Percentiles rank a stretch among this genome's conserved stretches.
Conservation (phyloP, 2,329 filamentous ascomycete species). For the Hymenoscyphus fructigenus region DNA sequence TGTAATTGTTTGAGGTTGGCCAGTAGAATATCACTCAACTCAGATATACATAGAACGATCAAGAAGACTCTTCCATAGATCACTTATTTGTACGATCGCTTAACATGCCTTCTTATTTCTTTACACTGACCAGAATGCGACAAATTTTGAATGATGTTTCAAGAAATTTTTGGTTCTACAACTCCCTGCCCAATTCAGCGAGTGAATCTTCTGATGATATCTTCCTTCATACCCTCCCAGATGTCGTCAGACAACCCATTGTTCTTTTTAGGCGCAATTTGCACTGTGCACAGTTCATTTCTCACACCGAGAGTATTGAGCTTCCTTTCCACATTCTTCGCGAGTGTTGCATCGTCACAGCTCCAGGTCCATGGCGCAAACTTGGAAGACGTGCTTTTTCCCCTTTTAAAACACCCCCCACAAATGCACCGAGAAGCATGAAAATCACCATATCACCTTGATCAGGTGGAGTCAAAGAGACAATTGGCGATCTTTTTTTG, state of each 20-base stretch:
- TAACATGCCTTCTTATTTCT: no score
- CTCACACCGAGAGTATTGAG: slow-evolving; percentile 3
- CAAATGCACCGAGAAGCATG: neutral
- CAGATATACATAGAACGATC: no score
- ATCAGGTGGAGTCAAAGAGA: neutral
- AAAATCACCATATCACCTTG: slow-evolving; percentile 4
- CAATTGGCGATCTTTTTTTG: neutral
- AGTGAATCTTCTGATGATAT: neutral
- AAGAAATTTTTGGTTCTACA: no score
- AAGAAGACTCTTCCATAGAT: no score
- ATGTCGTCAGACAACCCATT: neutral
- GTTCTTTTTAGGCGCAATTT: neutral
- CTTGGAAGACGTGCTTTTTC: neutral
- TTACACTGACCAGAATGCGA: no score
- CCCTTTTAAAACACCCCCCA: neutral
- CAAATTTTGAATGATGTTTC: no score
- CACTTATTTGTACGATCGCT: no score
- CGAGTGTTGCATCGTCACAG: neutral
- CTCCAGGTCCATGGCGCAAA: slow-evolving; percentile 13
- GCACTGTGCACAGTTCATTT: slow-evolving; percentile 5
- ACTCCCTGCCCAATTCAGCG: no score
- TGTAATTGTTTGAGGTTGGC: no score
- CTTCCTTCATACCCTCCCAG: neutral
- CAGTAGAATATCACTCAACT: no score
- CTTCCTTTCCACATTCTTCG: neutral